Base-by-base conservation (phyloP, 176 grass and related monocot species). In the Rhipidocladum racemiflorum region DNA sequence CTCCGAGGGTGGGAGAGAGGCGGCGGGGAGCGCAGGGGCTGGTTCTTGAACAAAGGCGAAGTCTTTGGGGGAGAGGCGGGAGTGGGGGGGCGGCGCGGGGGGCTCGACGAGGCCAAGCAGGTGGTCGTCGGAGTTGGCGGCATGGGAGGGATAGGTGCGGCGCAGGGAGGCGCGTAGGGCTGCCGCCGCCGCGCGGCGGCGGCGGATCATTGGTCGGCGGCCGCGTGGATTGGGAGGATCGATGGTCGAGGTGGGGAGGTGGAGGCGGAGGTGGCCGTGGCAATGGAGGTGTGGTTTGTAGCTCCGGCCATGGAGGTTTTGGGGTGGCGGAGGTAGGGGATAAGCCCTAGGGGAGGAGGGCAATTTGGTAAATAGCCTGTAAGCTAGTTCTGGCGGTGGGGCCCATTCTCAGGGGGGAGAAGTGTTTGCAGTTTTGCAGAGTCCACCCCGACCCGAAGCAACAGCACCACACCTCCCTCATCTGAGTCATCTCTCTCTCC, bases 1-100 rank as follows among this genome's bases (percentile, higher is more conserved):
- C 73, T 93, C 91, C 24, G 68, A 74, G 17, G 96, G 86, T 12
- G 65, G 78, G 69, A 87, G 61, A 15, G 60, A 36, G 9, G 53
- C 85, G 28, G 56, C 17, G 81, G n/a, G 78, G 35, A 68, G 46
- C 17, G 65, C 65, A 23, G 30, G 78, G 4, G 60, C 54, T 53
- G 86, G 81, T 45, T 91, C 82, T 44, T 72, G 81, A 24, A 95
- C 65, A 81, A 99, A 99, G 20, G 85, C 67, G 21, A 99, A 95
- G 72, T 95, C 91, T 44, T 90, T 87, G 36, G 57, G 38, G 27
- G 85, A 87, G 68, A 95, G 65, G 17, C 23, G 40, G 17, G 74
- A 48, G 4, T 13, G 17, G 60, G n/a, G 29, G 1, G 16, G 40
- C 49, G 40, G 17, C 1, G 63, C 20, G 38, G 67, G 50, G 1